Evolutionary conservation across 345 rosid genomes (phyloP).

Genomic region (Excoecaria cochinchinensis): DNA sequence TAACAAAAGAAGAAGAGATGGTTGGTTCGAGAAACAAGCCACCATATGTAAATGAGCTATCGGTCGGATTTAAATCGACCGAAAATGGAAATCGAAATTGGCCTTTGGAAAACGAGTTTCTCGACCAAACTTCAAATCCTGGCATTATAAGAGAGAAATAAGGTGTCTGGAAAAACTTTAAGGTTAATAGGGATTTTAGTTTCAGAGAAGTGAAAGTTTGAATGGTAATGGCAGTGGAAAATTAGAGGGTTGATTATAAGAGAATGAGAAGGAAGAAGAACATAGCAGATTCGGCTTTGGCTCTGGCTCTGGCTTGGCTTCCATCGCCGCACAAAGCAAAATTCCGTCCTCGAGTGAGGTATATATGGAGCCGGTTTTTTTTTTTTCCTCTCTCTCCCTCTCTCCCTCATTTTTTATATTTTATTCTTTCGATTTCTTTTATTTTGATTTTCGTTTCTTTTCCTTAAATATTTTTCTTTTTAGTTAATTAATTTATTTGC

Average conservation of each 20-base stretch:
- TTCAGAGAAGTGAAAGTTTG: background rate
- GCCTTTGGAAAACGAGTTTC: constrained; percentile 19
- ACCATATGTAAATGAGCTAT: constrained; percentile 25
- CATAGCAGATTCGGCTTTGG: constrained; percentile 16
- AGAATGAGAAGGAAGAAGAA: background rate
- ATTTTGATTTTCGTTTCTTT: background rate
- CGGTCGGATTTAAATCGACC: constrained; percentile 1
- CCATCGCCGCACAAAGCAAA: constrained; percentile 31
- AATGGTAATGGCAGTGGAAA: background rate
- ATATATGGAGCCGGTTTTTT: no score
- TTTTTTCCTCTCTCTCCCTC: background rate
- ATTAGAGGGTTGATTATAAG: background rate
- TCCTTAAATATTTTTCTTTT: background rate
- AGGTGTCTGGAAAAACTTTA: background rate
- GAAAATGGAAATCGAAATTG: constrained; percentile 9
- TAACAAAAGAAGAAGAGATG: constrained; percentile 43
- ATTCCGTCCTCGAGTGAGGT: background rate
- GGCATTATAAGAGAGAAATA: constrained; percentile 31
- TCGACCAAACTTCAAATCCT: constrained; percentile 23
- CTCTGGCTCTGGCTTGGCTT: constrained; percentile 26
- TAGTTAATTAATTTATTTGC: no score
- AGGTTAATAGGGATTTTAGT: background rate
- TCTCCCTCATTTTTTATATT: no score
- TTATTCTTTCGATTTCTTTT: no score
- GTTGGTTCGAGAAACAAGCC: constrained; percentile 63